These are phyloP conservation scores for Pistacia atlantica DNA, from an alignment of 345 rosid species.

Conservation along the genomic window DNA sequence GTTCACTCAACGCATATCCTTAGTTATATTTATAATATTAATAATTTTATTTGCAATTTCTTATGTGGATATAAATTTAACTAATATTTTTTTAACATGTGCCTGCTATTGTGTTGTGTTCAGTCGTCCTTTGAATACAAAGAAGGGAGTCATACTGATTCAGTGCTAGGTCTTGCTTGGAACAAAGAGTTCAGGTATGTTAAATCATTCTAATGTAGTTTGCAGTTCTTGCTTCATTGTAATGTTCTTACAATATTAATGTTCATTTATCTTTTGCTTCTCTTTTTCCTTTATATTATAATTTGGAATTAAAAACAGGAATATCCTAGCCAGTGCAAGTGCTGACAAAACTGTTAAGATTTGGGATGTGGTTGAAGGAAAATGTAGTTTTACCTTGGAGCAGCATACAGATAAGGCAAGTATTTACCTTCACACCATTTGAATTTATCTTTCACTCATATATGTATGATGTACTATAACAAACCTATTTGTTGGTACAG, in stretches of 20 bases:
- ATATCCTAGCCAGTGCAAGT: conserved; percentile 89
- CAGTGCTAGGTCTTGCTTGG: conserved; percentile 98
- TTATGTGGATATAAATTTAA: background rate
- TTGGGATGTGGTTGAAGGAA: conserved; percentile 84
- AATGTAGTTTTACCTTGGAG: conserved; percentile 76
- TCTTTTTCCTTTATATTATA: background rate
- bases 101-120: conserved; percentile 13
- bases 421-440: background rate
- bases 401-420: conserved; percentile 90
- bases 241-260: conserved; percentile 33
- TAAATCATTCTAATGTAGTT: conserved; percentile 9
- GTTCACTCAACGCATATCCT: background rate
- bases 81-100: background rate
- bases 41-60: background rate
- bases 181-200: conserved; percentile 85
- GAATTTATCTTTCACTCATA: conserved; percentile 4
- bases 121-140: conserved; percentile 57
- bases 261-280: background rate
- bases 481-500: background rate
- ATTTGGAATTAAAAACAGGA: conserved; percentile 45
- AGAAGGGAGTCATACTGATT: conserved; percentile 89
- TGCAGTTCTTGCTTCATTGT: conserved; percentile 33
- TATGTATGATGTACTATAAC: conserved; percentile 9
- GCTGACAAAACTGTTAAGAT: conserved; percentile 83
- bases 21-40: background rate